These are phyloP conservation scores for Amoebophrya sp. DNA, from an alignment of 169 alveolate genomes.

Conservation along the genomic window DNA sequence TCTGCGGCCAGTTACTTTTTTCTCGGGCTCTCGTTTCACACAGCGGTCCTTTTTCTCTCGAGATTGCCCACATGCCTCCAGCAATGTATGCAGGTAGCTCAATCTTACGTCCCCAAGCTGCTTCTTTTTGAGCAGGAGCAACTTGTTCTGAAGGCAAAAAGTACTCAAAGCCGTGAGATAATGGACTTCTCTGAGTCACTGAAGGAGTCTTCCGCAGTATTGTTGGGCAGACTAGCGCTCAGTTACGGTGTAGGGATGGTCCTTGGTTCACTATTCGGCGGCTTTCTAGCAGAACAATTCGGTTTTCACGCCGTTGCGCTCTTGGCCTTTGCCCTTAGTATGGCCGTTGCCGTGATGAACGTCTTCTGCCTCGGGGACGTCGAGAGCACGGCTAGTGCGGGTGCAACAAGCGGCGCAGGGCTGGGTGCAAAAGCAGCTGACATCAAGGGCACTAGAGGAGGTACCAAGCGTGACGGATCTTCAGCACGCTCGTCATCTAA, in stretches of 20 bases:
- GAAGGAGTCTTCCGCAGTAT: neutral
- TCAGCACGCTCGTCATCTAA: too few relatives aligned
- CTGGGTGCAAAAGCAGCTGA: neutral
- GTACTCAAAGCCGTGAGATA: too few relatives aligned
- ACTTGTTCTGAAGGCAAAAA: too few relatives aligned
- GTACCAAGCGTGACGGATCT: too few relatives aligned
- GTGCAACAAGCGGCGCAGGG: neutral
- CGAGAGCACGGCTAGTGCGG: neutral
- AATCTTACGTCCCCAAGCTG: neutral
- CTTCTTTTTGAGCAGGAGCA: too few relatives aligned
- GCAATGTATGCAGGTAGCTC: slow-evolving; percentile 21
- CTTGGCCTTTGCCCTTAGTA: neutral
- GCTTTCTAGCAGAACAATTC: neutral
- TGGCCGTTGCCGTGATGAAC: neutral
- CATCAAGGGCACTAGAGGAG: too few relatives aligned
- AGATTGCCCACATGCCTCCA: neutral
- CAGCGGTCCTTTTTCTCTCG: neutral
- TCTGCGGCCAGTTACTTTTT: neutral
- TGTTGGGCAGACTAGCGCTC: neutral
- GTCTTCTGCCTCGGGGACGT: neutral
- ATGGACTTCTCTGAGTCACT: too few relatives aligned
- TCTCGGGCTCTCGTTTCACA: neutral
- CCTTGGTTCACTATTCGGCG: neutral
- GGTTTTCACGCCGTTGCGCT: neutral
- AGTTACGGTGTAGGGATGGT: neutral